phyloP scores from a whole-genome alignment of 805 yeast genomes.

The Lipomyces anomalus region DNA sequence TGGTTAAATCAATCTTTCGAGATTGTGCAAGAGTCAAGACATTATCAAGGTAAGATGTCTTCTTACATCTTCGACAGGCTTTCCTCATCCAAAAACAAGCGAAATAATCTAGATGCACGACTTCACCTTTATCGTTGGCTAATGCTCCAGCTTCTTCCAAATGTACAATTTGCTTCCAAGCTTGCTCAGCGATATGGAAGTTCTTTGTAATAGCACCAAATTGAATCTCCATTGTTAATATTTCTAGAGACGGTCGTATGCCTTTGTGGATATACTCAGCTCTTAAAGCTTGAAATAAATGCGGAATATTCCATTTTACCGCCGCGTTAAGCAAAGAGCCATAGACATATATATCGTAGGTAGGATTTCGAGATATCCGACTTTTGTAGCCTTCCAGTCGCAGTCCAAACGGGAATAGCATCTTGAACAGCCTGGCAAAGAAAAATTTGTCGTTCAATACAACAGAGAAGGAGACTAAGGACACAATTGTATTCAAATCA shows the following conservation, averaged over 20 bases:
- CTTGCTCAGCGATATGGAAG: conserved; percentile 3
- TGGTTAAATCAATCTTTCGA: no score
- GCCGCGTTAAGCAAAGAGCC: conserved; percentile 11
- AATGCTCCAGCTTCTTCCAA: background rate
- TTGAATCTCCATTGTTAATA: conserved; percentile 11
- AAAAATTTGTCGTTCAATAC: background rate
- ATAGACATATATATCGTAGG: background rate
- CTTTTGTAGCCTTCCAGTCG: background rate
- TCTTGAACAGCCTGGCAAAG: background rate
- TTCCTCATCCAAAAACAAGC: background rate
- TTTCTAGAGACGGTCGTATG: conserved; percentile 6
- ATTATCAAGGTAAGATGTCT: no score
- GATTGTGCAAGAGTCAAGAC: no score
- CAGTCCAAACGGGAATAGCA: background rate
- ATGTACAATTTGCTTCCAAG: conserved; percentile 4
- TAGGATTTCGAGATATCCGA: background rate
- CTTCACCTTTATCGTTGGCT: background rate
- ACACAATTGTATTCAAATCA: background rate
- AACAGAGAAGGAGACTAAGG: background rate
- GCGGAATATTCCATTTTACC: conserved; percentile 7
- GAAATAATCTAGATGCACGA: background rate
- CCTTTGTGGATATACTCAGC: conserved; percentile 9
- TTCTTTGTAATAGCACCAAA: conserved; percentile 6
- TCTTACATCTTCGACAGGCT: background rate
- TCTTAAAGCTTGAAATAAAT: conserved; percentile 5